Evolutionary conservation across 208 protist genomes (phyloP), one percentile per base, ranked within the genome.

Genomic region (Leishmania tarentolae): DNA sequence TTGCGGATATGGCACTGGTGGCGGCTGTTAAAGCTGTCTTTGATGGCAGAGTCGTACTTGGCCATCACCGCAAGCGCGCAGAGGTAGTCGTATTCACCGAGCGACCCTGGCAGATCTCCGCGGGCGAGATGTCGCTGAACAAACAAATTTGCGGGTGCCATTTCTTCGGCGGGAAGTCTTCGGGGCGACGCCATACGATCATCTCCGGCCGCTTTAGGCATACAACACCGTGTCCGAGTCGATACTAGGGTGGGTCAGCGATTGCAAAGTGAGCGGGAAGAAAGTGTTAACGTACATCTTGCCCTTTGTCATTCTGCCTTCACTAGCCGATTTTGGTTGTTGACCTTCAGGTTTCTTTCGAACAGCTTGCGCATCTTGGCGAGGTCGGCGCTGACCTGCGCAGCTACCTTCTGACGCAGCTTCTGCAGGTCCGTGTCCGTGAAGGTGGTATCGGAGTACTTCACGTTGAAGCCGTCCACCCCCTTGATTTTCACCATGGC

Each of bases 21-120:
- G 72, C 82, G 80, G 74, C 92, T 86, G 40, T 80, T 80, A 71
- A 92, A 90, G 66, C 92, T 90, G 56, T 68, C 82, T 69, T 92
- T 71, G 76, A 92, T 85, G 35, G 80, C 44, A 17, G 78, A 69
- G 28, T 70, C 78, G 81, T 84, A 81, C 81, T 90, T 88, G 8
- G 92, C 90, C 47, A 93, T 68, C 28, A 84, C 83, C 13, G 87
- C 82, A 71, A 88, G 77, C 24, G 92, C 72, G 76, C 90, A 91
- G 28, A 95, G 81, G 77, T 93, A 92, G 82, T 89, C 94, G 79
- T 91, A 95, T 72, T 94, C 91, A 8, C 90, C 93, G 31, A 95
- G 85, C 65, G 72, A 28, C 93, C 91, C 69, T 96, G 93, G 75
- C 91, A 88, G 42, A 96, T 91, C 72, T 96, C 93, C 75, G 80